Conservation (phyloP, 2,329 filamentous ascomycete genomes). For the Fusarium sp. region DNA sequence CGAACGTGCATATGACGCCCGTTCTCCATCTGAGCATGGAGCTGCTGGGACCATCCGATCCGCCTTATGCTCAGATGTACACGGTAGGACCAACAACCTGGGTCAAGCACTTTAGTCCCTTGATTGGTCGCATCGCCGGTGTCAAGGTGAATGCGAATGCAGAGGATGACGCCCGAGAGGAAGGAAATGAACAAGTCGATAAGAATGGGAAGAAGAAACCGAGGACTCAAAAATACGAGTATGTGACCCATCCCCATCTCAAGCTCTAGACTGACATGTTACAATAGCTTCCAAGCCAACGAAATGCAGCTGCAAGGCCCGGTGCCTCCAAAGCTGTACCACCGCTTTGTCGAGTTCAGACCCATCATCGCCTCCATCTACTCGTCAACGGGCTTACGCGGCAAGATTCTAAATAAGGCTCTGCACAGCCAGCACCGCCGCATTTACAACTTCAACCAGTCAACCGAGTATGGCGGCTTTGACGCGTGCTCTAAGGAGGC, state of each 20-base stretch:
- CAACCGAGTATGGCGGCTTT: conserved; percentile 78
- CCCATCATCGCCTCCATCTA: conserved; percentile 94
- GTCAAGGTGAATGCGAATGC: conserved; percentile 74
- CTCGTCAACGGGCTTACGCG: conserved; percentile 78
- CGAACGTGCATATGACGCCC: conserved; percentile 74
- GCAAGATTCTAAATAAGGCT: conserved; percentile 83
- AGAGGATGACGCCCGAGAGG: conserved; percentile 52
- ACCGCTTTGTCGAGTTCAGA: conserved; percentile 92
- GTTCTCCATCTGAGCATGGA: conserved; percentile 78
- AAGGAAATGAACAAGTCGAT: conserved; percentile 36
- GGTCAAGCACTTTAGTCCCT: conserved; percentile 87
- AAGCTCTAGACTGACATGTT: conserved; percentile 18
- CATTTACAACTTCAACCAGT: conserved; percentile 87
- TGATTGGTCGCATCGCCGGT: conserved; percentile 85
- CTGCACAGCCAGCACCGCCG: conserved; percentile 90
- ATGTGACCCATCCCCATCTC: conserved; percentile 45
- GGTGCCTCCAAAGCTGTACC: conserved; percentile 82
- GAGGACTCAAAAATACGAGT: conserved; percentile 80
- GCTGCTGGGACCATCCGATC: conserved; percentile 80
- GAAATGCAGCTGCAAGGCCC: conserved; percentile 90
- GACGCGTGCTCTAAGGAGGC: conserved; percentile 75
- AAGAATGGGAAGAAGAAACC: conserved; percentile 54
- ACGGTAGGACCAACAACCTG: conserved; percentile 81
- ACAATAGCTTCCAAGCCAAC: conserved; percentile 84
- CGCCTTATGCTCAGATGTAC: conserved; percentile 75